phyloP scores from a whole-genome alignment of 306 rosid genomes.

The Pyrus communis region DNA sequence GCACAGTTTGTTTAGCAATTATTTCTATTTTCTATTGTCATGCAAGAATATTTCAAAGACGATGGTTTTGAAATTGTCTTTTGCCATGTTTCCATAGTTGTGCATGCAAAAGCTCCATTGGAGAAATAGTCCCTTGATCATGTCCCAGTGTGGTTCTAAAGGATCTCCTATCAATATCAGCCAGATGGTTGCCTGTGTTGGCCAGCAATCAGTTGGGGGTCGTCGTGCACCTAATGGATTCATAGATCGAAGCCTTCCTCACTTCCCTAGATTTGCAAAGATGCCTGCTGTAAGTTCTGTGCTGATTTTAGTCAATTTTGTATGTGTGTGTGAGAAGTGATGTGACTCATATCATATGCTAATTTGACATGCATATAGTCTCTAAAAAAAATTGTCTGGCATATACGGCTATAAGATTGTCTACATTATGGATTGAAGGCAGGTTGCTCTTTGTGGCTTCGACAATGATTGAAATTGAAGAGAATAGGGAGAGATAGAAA shows the following conservation, averaged over 20 bases:
- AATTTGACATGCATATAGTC: background rate
- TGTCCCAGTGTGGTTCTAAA: conserved; percentile 98
- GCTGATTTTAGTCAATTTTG: background rate
- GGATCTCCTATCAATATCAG: conserved; percentile 89
- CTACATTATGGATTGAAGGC: background rate
- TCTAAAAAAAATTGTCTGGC: background rate
- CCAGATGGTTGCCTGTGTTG: conserved; percentile 96
- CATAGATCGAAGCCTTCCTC: conserved; percentile 95
- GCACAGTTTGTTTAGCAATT: background rate
- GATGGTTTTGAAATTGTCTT: background rate
- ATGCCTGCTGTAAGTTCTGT: conserved; percentile 70
- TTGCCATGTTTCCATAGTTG: conserved; percentile 30
- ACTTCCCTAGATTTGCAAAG: conserved; percentile 63
- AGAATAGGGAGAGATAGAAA: background rate
- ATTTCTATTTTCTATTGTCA: conserved; percentile 8
- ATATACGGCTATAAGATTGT: background rate
- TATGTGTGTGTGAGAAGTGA: background rate
- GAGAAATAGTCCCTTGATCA: conserved; percentile 97
- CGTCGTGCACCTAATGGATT: conserved; percentile 93
- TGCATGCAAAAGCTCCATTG: conserved; percentile 82
- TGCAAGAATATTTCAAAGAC: background rate
- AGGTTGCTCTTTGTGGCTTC: background rate
- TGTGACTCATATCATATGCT: background rate
- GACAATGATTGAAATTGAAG: background rate
- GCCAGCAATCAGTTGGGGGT: conserved; percentile 92